Evolutionary conservation across 179 eudicot species (phyloP).

Genomic region (Silene coronaria): DNA sequence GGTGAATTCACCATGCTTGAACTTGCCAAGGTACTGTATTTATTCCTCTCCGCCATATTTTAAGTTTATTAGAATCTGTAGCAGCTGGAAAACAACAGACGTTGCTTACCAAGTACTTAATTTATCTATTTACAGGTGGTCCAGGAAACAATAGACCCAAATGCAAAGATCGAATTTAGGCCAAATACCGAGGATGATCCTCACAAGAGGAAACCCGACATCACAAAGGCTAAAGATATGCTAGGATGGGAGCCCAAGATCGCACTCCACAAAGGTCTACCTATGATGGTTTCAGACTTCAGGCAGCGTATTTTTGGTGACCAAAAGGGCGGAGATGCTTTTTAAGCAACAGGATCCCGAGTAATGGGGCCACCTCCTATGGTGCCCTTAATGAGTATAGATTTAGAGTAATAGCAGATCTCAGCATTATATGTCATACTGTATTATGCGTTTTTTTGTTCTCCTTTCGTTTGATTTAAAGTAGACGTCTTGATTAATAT

Average conservation of each 20-base stretch:
- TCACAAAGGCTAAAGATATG: slow-evolving; percentile 49
- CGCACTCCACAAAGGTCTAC: slow-evolving; percentile 52
- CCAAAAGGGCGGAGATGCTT: slow-evolving; percentile 20
- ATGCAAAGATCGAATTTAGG: slow-evolving; percentile 59
- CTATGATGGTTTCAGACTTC: slow-evolving; percentile 60
- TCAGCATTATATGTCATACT: neutral
- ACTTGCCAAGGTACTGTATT: slow-evolving; percentile 46
- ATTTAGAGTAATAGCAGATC: slow-evolving; percentile 6
- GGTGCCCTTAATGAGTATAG: slow-evolving; percentile 6
- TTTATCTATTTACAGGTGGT: slow-evolving; percentile 38
- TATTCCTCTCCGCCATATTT: neutral
- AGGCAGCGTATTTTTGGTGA: slow-evolving; percentile 64
- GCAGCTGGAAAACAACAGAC: neutral
- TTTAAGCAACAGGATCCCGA: neutral
- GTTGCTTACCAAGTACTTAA: neutral
- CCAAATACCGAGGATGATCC: slow-evolving; percentile 72
- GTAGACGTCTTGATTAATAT: neutral
- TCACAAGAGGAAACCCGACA: slow-evolving; percentile 70
- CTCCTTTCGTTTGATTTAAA: neutral
- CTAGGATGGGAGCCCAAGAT: slow-evolving; percentile 67
- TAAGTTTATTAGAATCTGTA: too few species aligned
- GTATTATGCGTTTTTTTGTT: neutral
- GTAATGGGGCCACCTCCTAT: neutral
- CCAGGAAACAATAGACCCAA: slow-evolving; percentile 61
- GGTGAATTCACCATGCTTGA: slow-evolving; percentile 80